Conservation (phyloP, 805 yeast genomes). For the Saccharomycopsis oosterbeekiorum region DNA sequence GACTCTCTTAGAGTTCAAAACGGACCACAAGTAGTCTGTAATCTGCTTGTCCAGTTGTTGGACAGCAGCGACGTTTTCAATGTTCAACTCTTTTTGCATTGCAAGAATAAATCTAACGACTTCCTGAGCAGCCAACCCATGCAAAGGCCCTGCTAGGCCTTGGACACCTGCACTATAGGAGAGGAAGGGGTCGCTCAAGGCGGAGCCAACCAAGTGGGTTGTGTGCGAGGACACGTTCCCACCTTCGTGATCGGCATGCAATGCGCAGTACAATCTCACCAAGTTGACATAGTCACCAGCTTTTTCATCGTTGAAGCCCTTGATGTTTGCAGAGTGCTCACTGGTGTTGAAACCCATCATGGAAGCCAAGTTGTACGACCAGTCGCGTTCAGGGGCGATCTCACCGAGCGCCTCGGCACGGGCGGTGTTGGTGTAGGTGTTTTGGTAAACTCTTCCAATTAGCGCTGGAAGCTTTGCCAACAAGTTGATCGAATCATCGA, state of each 20-base stretch:
- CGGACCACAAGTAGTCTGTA: slow-evolving; percentile 59
- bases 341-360: slow-evolving; percentile 46
- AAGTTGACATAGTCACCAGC: slow-evolving; percentile 56
- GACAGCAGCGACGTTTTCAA: slow-evolving; percentile 11
- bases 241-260: slow-evolving; percentile 78
- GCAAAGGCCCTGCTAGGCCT: slow-evolving; percentile 82
- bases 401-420: slow-evolving; percentile 46
- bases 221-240: slow-evolving; percentile 79
- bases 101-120: slow-evolving; percentile 64
- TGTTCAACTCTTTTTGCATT: slow-evolving; percentile 38
- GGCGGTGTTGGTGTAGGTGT: slow-evolving; percentile 35
- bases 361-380: slow-evolving; percentile 62
- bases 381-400: slow-evolving; percentile 48
- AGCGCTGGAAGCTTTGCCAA: slow-evolving; percentile 66
- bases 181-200: slow-evolving; percentile 65
- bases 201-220: slow-evolving; percentile 75
- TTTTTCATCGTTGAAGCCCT: slow-evolving; percentile 27
- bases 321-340: slow-evolving; percentile 27
- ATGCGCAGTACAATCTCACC: slow-evolving; percentile 61
- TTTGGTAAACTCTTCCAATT: slow-evolving; percentile 67
- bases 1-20: slow-evolving; percentile 64
- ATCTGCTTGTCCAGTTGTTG: slow-evolving; percentile 35
- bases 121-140: slow-evolving; percentile 81
- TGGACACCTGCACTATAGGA: slow-evolving; percentile 70
- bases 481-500: slow-evolving; percentile 61